These are phyloP conservation scores for Carpinus fangiana DNA, from an alignment of 306 rosid species.

Conservation along the genomic window DNA sequence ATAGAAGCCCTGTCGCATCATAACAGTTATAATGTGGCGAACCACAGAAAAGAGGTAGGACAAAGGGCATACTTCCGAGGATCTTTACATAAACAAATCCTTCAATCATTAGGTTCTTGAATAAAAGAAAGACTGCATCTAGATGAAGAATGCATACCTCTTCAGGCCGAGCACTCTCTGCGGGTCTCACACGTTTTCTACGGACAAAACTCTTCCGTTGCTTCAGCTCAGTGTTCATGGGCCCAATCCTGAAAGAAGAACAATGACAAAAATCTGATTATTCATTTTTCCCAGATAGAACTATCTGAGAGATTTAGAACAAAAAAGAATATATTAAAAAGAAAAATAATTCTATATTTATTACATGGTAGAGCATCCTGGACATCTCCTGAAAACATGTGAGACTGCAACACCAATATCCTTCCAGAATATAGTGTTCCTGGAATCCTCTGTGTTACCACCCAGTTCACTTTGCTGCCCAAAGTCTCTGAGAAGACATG, in stretches of 20 bases:
- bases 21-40: background rate
- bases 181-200: constrained; percentile 1
- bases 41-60: too few species aligned
- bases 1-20: background rate
- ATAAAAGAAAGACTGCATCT: background rate
- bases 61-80: too few species aligned
- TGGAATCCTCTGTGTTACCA: background rate
- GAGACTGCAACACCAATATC: constrained; percentile 2
- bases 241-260: constrained; percentile 10
- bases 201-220: background rate
- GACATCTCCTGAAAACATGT: constrained; percentile 3
- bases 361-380: constrained; percentile 4
- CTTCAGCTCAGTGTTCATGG: background rate
- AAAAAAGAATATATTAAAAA: background rate
- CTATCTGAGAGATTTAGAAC: background rate
- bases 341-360: background rate
- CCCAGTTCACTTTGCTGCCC: background rate
- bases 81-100: background rate
- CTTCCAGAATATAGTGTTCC: background rate
- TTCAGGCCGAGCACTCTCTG: background rate
- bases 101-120: background rate
- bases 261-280: background rate
- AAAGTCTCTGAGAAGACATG: constrained; percentile 3
- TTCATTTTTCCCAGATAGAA: background rate
- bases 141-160: constrained; percentile 2